Conservation (phyloP, 768 basidiomycete species). For the Psilocybe subaeruginosa region DNA sequence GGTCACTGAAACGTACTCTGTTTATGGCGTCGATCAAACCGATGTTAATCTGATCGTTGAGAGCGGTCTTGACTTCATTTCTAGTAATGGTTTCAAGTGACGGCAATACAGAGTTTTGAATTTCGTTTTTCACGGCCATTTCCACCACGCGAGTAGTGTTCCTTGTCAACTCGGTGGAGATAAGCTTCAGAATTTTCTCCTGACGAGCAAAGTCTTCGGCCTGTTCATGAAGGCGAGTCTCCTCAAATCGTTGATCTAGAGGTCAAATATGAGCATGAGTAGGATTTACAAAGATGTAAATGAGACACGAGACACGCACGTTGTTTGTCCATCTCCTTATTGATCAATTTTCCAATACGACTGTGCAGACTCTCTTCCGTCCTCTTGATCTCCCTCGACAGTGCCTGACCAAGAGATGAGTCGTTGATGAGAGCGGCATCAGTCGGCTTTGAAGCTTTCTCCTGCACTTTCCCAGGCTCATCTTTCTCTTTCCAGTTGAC, state of each 20-base stretch:
- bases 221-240: conserved; percentile 76
- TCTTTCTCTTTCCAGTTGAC: conserved; percentile 65
- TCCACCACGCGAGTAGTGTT: conserved; percentile 90
- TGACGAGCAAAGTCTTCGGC: conserved; percentile 82
- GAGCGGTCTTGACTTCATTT: conserved; percentile 75
- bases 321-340: conserved; percentile 90
- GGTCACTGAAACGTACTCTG: conserved; percentile 50
- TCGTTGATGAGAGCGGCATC: conserved; percentile 50
- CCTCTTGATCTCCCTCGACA: conserved; percentile 80
- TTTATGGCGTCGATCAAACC: conserved; percentile 74
- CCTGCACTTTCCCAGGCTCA: conserved; percentile 31
- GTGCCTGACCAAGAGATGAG: conserved; percentile 54
- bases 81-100: conserved; percentile 83
- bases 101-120: conserved; percentile 83
- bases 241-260: conserved; percentile 83
- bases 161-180: conserved; percentile 83
- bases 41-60: conserved; percentile 78
- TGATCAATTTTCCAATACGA: conserved; percentile 77
- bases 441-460: conserved; percentile 34
- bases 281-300: conserved; percentile 12
- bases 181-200: conserved; percentile 88
- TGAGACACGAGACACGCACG: conserved; percentile 49
- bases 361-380: conserved; percentile 80
- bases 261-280: neutral
- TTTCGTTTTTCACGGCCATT: conserved; percentile 84